A percentile compares a stretch with the other conserved stretches of the same genome.
Evolutionary conservation across 192 early-diverging fungal species (phyloP).

Genomic region (Coemansia sp.): DNA sequence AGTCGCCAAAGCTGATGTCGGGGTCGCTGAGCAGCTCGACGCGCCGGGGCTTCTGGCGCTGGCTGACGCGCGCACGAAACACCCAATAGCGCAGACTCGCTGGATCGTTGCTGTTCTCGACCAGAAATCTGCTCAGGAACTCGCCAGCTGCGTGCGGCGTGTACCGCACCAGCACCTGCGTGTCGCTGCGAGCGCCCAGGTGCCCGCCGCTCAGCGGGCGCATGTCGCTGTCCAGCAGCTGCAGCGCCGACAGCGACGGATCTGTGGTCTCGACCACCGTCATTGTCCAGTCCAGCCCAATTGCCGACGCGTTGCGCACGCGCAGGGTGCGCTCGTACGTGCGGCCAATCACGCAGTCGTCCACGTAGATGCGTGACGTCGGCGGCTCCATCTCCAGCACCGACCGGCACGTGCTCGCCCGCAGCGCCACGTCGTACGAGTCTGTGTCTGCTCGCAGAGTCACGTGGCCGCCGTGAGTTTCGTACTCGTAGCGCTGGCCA

Average conservation of each 20-base stretch:
- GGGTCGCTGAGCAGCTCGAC: slow-evolving; percentile 63
- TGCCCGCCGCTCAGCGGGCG: slow-evolving; percentile 24
- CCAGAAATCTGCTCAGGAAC: slow-evolving; percentile 81
- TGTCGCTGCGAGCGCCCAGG: slow-evolving; percentile 68
- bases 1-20: slow-evolving; percentile 90
- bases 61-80: slow-evolving; percentile 71
- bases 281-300: slow-evolving; percentile 83
- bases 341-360: slow-evolving; percentile 88
- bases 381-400: slow-evolving; percentile 90
- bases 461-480: background rate
- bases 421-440: slow-evolving; percentile 70
- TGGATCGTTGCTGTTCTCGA: slow-evolving; percentile 90
- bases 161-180: slow-evolving; percentile 79
- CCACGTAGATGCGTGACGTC: slow-evolving; percentile 89
- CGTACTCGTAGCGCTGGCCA: slow-evolving; percentile 14
- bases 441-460: slow-evolving; percentile 25
- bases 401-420: slow-evolving; percentile 84
- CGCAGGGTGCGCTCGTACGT: slow-evolving; percentile 90
- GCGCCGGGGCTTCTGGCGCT: slow-evolving; percentile 70
- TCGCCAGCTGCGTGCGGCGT: slow-evolving; percentile 87
- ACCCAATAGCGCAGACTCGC: slow-evolving; percentile 75
- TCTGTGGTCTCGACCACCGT: slow-evolving; percentile 40
- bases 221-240: slow-evolving; percentile 19
- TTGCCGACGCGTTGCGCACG: slow-evolving; percentile 85
- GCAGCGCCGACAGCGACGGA: slow-evolving; percentile 25